phyloP scores from a whole-genome alignment of 2,329 filamentous ascomycete genomes.

The Cadophora sp. region DNA sequence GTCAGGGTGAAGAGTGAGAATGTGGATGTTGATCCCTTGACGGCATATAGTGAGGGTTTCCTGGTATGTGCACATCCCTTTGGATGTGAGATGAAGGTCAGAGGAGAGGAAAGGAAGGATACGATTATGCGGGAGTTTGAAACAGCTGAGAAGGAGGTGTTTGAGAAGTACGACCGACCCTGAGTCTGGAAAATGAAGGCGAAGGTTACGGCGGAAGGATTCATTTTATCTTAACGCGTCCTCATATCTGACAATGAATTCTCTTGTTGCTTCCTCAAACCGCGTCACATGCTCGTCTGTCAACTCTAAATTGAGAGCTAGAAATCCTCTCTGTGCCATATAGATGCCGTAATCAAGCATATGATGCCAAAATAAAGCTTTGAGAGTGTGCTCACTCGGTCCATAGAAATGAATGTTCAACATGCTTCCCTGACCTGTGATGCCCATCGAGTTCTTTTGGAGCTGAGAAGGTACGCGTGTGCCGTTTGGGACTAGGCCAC shows the following conservation, averaged over 20 bases:
- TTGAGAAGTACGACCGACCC: conserved; percentile 33
- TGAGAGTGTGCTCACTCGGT: conserved; percentile 29
- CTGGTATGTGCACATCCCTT: conserved; percentile 43
- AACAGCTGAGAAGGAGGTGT: conserved; percentile 38
- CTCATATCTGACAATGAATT: conserved; percentile 20
- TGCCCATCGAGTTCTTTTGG: conserved; percentile 25
- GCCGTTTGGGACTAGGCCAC: conserved; percentile 16
- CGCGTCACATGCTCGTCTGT: conserved; percentile 27
- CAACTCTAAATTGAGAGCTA: conserved; percentile 35
- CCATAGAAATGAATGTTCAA: conserved; percentile 34
- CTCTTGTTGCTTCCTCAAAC: conserved; percentile 21
- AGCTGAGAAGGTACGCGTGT: neutral
- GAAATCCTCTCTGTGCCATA: conserved; percentile 35
- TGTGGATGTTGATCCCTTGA: conserved; percentile 37
- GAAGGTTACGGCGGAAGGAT: neutral
- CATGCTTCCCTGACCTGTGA: conserved; percentile 36
- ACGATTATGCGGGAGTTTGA: conserved; percentile 45
- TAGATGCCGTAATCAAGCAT: conserved; percentile 37
- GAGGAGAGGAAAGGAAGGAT: conserved; percentile 38
- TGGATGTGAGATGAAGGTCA: conserved; percentile 38
- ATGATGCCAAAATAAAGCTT: conserved; percentile 35
- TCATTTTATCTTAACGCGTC: neutral
- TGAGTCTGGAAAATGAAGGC: neutral
- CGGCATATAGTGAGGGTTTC: conserved; percentile 45
- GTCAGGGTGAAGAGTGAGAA: conserved; percentile 11